Evolutionary conservation across 2,329 filamentous ascomycete species (phyloP).

Genomic region (Botrytis sinoallii): DNA sequence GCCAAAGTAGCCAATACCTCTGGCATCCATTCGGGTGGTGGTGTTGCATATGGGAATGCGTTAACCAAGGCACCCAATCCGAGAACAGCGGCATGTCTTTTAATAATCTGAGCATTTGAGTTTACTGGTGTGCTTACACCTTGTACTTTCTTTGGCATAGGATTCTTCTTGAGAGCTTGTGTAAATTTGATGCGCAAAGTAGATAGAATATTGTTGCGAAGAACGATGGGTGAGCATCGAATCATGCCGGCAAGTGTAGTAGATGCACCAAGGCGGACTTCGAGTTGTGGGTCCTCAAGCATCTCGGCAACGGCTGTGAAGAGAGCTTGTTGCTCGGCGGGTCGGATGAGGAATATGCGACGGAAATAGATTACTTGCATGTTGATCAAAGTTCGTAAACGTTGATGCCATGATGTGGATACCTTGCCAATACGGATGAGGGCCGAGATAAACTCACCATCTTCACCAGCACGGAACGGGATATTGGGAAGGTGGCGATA

Average conservation of each 20-base stretch:
- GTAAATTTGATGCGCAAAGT: constrained; percentile 78
- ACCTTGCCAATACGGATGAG: constrained; percentile 85
- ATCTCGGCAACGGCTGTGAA: constrained; percentile 95
- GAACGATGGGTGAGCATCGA: constrained; percentile 78
- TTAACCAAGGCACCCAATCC: constrained; percentile 88
- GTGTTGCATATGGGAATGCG: constrained; percentile 93
- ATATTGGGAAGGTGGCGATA: constrained; percentile 96
- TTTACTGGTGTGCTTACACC: constrained; percentile 69
- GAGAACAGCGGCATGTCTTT: constrained; percentile 84
- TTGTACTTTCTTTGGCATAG: constrained; percentile 72
- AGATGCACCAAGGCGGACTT: constrained; percentile 90
- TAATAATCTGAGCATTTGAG: constrained; percentile 72
- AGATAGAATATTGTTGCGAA: constrained; percentile 75
- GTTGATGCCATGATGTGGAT: constrained; percentile 90
- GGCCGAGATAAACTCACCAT: constrained; percentile 77
- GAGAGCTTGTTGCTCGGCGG: constrained; percentile 71
- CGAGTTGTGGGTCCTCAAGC: constrained; percentile 86
- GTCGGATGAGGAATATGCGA: constrained; percentile 80
- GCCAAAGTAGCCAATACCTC: constrained; percentile 85
- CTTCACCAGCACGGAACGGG: constrained; percentile 82
- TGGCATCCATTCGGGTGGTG: constrained; percentile 90
- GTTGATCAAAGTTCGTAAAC: constrained; percentile 90
- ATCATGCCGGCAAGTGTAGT: constrained; percentile 97
- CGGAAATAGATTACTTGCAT: constrained; percentile 99
- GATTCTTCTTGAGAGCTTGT: constrained; percentile 72